These are phyloP conservation scores for Saprolegnia diclina DNA, from an alignment of 352 stramenopile species.

Conservation along the genomic window DNA sequence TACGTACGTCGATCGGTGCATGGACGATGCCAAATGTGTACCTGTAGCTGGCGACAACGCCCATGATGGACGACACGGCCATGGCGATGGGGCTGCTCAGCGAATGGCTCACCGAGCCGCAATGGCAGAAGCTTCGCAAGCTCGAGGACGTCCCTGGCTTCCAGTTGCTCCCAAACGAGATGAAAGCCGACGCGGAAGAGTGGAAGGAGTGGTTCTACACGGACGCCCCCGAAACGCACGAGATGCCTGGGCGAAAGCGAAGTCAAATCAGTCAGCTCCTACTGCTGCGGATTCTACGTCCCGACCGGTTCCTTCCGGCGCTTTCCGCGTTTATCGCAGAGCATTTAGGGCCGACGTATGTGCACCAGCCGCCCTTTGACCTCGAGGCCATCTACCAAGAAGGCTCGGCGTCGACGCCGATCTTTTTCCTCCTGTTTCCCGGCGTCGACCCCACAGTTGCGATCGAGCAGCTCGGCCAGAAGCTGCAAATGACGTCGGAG, in stretches of 20 bases:
- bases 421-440: constrained; percentile 90
- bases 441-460: constrained; percentile 83
- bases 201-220: constrained; percentile 93
- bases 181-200: constrained; percentile 94
- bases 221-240: constrained; percentile 83
- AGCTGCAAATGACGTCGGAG: constrained; percentile 78
- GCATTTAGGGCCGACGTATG: constrained; percentile 49
- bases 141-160: constrained; percentile 86
- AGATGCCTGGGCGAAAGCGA: constrained; percentile 87
- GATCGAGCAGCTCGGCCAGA: constrained; percentile 77
- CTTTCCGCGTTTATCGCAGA: constrained; percentile 57
- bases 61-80: constrained; percentile 37
- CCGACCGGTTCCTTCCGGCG: constrained; percentile 74
- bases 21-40: constrained; percentile 4
- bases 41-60: constrained; percentile 71
- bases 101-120: constrained; percentile 86
- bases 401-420: constrained; percentile 85
- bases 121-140: constrained; percentile 88
- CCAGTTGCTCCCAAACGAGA: constrained; percentile 88
- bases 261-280: constrained; percentile 62
- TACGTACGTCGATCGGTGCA: constrained; percentile 30
- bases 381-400: constrained; percentile 83
- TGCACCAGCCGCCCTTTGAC: constrained; percentile 85
- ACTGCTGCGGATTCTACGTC: constrained; percentile 65
- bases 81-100: constrained; percentile 84